A percentile compares a stretch with the other conserved stretches of the same genome.
These are phyloP conservation scores for Serendipita sp. DNA, from an alignment of 768 basidiomycete genomes.

Conservation along the genomic window DNA sequence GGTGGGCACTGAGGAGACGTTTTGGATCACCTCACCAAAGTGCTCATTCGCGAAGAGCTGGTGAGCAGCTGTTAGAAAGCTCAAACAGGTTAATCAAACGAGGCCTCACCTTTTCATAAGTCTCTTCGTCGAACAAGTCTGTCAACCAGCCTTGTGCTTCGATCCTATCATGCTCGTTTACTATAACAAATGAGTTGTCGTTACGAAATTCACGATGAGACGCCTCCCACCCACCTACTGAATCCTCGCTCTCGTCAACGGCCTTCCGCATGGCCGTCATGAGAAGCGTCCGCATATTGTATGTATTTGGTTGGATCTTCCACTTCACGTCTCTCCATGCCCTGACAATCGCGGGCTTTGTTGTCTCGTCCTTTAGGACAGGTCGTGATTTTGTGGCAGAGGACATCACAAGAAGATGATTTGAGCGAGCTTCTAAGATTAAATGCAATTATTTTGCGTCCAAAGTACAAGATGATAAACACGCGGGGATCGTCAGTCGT, in stretches of 20 bases:
- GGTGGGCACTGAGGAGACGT: not conserved
- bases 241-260: not conserved
- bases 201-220: not conserved
- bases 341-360: not conserved
- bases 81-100: not conserved
- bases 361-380: not conserved
- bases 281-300: not conserved
- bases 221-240: not conserved
- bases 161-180: not conserved
- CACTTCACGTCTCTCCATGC: not conserved
- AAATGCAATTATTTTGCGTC: too few species aligned
- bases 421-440: too few species aligned
- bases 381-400: not conserved
- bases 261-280: not conserved
- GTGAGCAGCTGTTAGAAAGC: not conserved
- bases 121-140: conserved; percentile 13
- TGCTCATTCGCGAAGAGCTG: conserved; percentile 21
- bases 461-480: too few species aligned
- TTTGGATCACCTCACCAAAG: conserved; percentile 13
- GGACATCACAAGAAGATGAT: not conserved
- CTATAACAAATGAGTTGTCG: not conserved
- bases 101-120: conserved; percentile 16
- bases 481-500: too few species aligned
- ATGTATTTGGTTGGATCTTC: not conserved
- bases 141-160: not conserved